Evolutionary conservation across 192 early-diverging fungal genomes (phyloP), one percentile per base, ranked within the genome.

Genomic region (Gonapodya sp.): DNA sequence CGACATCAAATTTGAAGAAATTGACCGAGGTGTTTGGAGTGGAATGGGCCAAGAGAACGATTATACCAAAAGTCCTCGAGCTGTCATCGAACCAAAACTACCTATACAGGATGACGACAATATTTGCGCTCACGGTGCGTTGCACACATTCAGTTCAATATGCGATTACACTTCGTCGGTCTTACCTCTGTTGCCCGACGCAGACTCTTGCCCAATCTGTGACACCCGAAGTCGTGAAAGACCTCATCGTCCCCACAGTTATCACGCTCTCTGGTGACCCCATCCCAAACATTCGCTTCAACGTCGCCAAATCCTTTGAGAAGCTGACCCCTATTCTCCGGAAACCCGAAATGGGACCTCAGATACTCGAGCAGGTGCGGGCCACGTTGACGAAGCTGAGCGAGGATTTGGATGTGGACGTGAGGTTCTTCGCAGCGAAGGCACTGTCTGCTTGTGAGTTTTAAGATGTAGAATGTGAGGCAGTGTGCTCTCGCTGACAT

Each of bases 201-300:
- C 86, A 96, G 91, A 93, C 94, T 18, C 93, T 99, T 85, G 92
- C 96, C 64, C 92, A 92, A 32, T 94, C 93, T 34, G 91, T 96
- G 73, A 93, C 94, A 30, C 88, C 93, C 36, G 93, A 97, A 83
- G 93, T 98, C 35, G 90, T 98, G 74, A 93, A 92, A 80, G 95
- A 96, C 78, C 88, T 91, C 81, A 94, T 98, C 78, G 82, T 99
- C 79, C 98, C 98, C 16, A 93, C 95, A 2, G 90, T 97, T 73
- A 91, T 90, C 79, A 90, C 85, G 73, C 91, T 98, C 75, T 92
- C 94, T 35, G 89, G 90, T 18, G 98, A 99, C 84, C 95, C 95
- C 14, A 98, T 99, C 80, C 98, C 98, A 80, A 99, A 99, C 85
- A 99, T 99, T 83, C 93, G 98, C 36, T 99, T 99, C 91, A 99